A percentile compares a stretch with the other conserved stretches of the same genome.
phyloP scores from a whole-genome alignment of 1,284 basidiomycete genomes.

The Limonomyces culmigenus region DNA sequence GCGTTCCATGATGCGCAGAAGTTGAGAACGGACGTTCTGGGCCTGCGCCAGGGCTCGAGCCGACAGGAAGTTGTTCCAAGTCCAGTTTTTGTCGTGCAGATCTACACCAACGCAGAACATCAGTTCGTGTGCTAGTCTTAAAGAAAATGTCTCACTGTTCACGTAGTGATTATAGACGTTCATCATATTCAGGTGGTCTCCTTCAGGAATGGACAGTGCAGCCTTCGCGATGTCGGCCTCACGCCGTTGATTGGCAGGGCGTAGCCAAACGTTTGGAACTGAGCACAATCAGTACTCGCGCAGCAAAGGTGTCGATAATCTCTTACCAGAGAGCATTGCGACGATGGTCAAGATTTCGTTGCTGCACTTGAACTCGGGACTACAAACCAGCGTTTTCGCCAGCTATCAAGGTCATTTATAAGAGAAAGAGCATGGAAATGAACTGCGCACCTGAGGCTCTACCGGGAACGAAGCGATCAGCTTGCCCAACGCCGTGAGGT shows the following conservation, averaged over 20 bases:
- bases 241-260: conserved; percentile 75
- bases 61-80: conserved; percentile 87
- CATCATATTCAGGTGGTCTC: conserved; percentile 88
- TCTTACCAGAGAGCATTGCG: conserved; percentile 66
- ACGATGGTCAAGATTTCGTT: conserved; percentile 93
- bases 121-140: conserved; percentile 3
- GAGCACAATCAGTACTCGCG: conserved; percentile 4
- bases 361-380: conserved; percentile 90
- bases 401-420: conserved; percentile 25
- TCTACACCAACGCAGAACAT: conserved; percentile 29
- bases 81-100: conserved; percentile 71
- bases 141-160: conserved; percentile 36
- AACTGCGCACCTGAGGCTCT: conserved; percentile 66
- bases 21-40: conserved; percentile 88
- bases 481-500: conserved; percentile 72
- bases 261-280: conserved; percentile 90
- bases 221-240: conserved; percentile 92
- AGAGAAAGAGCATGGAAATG: conserved; percentile 2
- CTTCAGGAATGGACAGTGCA: conserved; percentile 79
- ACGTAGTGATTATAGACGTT: conserved; percentile 95
- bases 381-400: conserved; percentile 88
- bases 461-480: conserved; percentile 98
- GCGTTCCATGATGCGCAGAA: conserved; percentile 90
- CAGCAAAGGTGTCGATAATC: background rate
- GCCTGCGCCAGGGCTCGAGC: conserved; percentile 77